These are phyloP conservation scores for Tolypocladium amazonense DNA, from an alignment of 2,329 filamentous ascomycete genomes.

Conservation along the genomic window DNA sequence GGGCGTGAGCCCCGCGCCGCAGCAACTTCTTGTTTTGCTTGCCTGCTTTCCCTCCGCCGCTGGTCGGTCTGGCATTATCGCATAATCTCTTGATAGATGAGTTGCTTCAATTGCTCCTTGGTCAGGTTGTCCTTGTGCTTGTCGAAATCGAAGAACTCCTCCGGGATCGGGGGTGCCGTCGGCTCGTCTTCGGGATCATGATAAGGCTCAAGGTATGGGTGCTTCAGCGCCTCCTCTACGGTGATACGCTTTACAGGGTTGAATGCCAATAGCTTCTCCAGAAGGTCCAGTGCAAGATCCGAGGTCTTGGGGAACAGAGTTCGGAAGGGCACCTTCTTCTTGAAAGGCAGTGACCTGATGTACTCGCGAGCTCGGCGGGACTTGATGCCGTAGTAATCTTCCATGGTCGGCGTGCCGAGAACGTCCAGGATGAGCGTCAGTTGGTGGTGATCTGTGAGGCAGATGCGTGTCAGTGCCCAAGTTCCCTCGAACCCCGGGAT, in stretches of 20 bases:
- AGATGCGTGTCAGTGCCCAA: neutral
- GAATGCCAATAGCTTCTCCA: slow-evolving; percentile 94
- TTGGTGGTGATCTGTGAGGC: slow-evolving; percentile 76
- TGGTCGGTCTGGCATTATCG: slow-evolving; percentile 24
- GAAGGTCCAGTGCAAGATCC: slow-evolving; percentile 83
- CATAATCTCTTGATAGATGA: slow-evolving; percentile 98
- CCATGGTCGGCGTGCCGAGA: slow-evolving; percentile 96
- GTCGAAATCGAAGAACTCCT: slow-evolving; percentile 99
- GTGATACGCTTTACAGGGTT: slow-evolving; percentile 98
- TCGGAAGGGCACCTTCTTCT: slow-evolving; percentile 99
- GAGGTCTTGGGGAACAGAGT: slow-evolving; percentile 98
- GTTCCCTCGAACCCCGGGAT: neutral
- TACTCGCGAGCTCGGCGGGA: slow-evolving; percentile 94
- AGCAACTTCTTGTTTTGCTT: neutral
- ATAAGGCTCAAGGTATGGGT: slow-evolving; percentile 97
- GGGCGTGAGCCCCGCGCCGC: neutral
- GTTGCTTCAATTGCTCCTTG: slow-evolving; percentile 94
- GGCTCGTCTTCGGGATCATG: slow-evolving; percentile 98
- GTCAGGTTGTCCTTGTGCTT: slow-evolving; percentile 98
- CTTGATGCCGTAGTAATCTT: slow-evolving; percentile 99
- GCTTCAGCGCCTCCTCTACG: slow-evolving; percentile 92
- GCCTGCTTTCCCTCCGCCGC: neutral
- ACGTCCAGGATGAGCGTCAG: slow-evolving; percentile 94
- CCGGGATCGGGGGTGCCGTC: slow-evolving; percentile 88
- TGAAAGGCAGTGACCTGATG: slow-evolving; percentile 94